Percentiles rank a stretch among this genome's conserved stretches.
phyloP scores from a whole-genome alignment of 2,329 filamentous ascomycete species.

The Cercospora sojina region DNA sequence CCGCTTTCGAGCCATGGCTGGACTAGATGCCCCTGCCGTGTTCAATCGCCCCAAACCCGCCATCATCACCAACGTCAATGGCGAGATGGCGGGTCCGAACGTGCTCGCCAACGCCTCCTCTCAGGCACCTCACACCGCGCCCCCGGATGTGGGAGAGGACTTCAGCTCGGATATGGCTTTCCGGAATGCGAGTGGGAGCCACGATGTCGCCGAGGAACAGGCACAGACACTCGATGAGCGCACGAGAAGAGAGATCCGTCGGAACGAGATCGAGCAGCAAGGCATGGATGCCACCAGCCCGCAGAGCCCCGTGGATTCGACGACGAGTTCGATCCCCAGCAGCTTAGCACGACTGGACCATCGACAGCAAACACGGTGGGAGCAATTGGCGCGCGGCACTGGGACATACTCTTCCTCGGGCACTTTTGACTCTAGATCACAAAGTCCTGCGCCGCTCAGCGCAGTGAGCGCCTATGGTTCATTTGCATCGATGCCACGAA shows the following conservation, averaged over 20 bases:
- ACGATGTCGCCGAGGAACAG: neutral
- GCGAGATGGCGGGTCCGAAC: conserved; percentile 1
- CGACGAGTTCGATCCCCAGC: conserved; percentile 14
- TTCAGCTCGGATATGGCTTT: conserved; percentile 34
- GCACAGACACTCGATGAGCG: conserved; percentile 6
- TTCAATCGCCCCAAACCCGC: conserved; percentile 23
- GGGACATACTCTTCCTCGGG: conserved; percentile 6
- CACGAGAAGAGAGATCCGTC: conserved; percentile 1
- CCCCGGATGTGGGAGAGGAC: conserved; percentile 26
- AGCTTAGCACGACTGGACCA: conserved; percentile 4
- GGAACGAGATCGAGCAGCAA: conserved; percentile 13
- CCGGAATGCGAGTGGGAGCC: conserved; percentile 19
- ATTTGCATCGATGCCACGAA: conserved; percentile 29
- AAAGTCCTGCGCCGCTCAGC: conserved; percentile 12
- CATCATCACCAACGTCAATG: conserved; percentile 20
- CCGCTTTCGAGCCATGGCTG: conserved; percentile 39
- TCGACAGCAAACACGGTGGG: conserved; percentile 2
- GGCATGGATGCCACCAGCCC: conserved; percentile 2
- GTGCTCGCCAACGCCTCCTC: conserved; percentile 3
- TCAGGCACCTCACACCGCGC: conserved; percentile 27
- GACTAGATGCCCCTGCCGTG: conserved; percentile 34
- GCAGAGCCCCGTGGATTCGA: conserved; percentile 10
- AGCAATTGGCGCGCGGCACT: conserved; percentile 2
- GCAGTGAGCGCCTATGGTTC: conserved; percentile 22
- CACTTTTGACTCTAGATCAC: conserved; percentile 9